These are phyloP conservation scores for Zea luxurians DNA, from an alignment of 176 grass and related monocot species.

Conservation along the genomic window DNA sequence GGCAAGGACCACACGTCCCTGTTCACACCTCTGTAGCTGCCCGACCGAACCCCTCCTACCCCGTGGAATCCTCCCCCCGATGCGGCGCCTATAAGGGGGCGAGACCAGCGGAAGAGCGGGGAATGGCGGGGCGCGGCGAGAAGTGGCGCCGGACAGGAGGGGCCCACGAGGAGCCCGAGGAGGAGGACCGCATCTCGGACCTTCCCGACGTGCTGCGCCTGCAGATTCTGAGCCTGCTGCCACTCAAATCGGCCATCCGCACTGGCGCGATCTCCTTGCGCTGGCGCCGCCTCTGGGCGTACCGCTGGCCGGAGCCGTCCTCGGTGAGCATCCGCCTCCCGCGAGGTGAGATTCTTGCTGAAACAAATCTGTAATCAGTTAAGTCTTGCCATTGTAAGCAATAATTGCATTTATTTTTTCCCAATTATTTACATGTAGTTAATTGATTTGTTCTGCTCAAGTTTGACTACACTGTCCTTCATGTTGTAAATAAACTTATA, in stretches of 20 bases:
- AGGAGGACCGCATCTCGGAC: conserved; percentile 60
- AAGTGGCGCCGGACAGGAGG: no score
- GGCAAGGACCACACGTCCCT: no score
- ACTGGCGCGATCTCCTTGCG: conserved; percentile 49
- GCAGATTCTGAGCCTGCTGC: conserved; percentile 68
- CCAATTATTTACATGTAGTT: no score
- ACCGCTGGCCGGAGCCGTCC: conserved; percentile 60
- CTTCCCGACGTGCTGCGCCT: conserved; percentile 61
- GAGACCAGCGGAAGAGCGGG: background rate
- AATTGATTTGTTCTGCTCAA: no score
- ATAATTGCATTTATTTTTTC: no score
- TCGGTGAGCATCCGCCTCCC: conserved; percentile 27
- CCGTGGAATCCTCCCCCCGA: conserved; percentile 29
- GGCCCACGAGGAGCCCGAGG: no score
- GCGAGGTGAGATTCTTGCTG: no score
- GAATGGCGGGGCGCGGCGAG: conserved; percentile 7
- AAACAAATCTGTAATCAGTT: no score
- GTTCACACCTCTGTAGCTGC: background rate
- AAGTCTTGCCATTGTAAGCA: no score
- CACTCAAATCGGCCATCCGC: conserved; percentile 65
- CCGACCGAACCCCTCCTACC: background rate
- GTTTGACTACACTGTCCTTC: no score
- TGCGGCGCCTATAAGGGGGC: conserved; percentile 2
- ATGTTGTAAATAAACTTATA: no score
- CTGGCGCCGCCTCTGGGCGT: conserved; percentile 56